Conservation (phyloP, 495 filamentous ascomycete species). For the Glonium stellatum region DNA sequence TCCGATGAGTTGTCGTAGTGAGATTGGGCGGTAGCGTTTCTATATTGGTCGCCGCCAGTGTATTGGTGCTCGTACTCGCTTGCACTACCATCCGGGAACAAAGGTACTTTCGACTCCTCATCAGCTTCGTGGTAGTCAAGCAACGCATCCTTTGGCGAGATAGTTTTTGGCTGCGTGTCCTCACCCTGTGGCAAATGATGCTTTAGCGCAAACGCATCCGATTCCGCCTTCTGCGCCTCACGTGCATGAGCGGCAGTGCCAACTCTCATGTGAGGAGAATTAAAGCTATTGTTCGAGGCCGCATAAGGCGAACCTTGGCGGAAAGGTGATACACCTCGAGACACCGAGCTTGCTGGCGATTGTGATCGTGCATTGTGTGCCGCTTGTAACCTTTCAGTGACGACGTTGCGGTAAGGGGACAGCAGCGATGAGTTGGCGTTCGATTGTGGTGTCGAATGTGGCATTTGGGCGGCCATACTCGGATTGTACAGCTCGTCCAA, state of each 20-base stretch:
- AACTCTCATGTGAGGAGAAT: constrained; percentile 40
- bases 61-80: constrained; percentile 43
- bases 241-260: constrained; percentile 52
- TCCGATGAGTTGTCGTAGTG: constrained; percentile 33
- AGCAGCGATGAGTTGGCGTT: constrained; percentile 39
- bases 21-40: constrained; percentile 26
- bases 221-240: constrained; percentile 53
- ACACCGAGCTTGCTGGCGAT: constrained; percentile 46
- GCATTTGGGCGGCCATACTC: constrained; percentile 47
- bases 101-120: constrained; percentile 58
- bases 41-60: constrained; percentile 29
- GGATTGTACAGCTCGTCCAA: constrained; percentile 81
- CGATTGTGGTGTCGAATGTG: constrained; percentile 30
- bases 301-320: constrained; percentile 63
- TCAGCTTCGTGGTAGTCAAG: constrained; percentile 74
- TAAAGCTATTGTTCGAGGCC: constrained; percentile 40
- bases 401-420: constrained; percentile 55
- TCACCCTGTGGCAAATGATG: constrained; percentile 39
- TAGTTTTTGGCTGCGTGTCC: constrained; percentile 66
- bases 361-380: constrained; percentile 62
- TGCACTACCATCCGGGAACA: constrained; percentile 52
- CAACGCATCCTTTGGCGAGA: constrained; percentile 90
- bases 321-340: constrained; percentile 78
- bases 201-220: constrained; percentile 46
- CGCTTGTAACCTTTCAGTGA: constrained; percentile 68